Evolutionary conservation across 202 grass and related monocot genomes (phyloP), one percentile per base, ranked within the genome.

Genomic region (Bolboschoenoplectus hybrid): DNA sequence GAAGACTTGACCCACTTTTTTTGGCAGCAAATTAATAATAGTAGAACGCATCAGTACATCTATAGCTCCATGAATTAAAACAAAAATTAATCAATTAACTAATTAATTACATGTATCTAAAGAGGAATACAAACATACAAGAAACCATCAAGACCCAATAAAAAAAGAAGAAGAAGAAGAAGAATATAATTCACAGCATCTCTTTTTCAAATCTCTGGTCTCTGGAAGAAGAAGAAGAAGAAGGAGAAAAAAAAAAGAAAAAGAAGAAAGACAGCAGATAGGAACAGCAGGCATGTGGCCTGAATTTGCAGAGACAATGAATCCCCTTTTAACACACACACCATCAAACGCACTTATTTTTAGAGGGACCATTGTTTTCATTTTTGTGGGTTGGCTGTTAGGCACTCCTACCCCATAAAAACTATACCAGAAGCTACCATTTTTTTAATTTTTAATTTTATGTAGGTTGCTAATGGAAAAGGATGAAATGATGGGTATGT

Each of bases 331-430:
- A 56, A 53, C 26, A 26, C 26, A 14, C 73, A 76, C 73, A 36
- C 73, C 26, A 76, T 53, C n/a, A 72, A 45, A 17, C 68, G 41
- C 68, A 72, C 68, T 72, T 47, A 47, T n/a, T 72, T 8, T 72
- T 8, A 26, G 10, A 38, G 74, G 74, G 74, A 77, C 74, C 50
- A 32, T 77, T 55, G n/a, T 26, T 26, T 26, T 26, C 0, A 26
- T 26, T 26, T 77, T 32, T 77, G 49, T 77, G 74, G 50, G 49
- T 77, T 77, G 49, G 74, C 49, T 5, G 32, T 77, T 76, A 76
- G 73, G 73, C 73, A 76, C 36, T 76, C 12, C 50, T 55, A 56
- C 74, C 74, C 74, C 74, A 77, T 77, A 35, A 77, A 32, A 77
- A 72, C 51, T 16, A 55, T 17, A 32, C 17, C 9, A 26, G 74